Conservation (phyloP, 164 flowering plant genomes). For the Aristolochia contorta region DNA sequence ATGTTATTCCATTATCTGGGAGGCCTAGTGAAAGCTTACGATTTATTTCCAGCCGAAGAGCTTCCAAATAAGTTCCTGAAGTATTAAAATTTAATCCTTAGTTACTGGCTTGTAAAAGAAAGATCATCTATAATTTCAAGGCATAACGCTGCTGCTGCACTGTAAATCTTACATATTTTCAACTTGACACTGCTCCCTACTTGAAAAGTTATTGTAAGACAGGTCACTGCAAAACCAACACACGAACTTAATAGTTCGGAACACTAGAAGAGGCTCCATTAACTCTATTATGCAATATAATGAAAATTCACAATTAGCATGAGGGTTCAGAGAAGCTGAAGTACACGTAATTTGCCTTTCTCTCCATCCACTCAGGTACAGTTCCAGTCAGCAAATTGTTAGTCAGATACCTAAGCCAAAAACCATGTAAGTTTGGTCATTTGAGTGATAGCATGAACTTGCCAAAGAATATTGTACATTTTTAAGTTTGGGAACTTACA, state of each 20-base stretch:
- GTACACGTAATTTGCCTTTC: conserved; percentile 42
- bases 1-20: background rate
- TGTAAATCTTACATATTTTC: conserved; percentile 11
- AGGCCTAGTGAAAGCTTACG: conserved; percentile 32
- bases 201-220: conserved; percentile 70
- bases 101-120: too few relatives aligned
- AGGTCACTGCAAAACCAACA: conserved; percentile 50
- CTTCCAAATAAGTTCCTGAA: conserved; percentile 53
- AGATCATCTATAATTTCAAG: too few relatives aligned
- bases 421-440: background rate
- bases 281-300: background rate
- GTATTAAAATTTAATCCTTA: background rate
- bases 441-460: background rate
- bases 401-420: conserved; percentile 43
- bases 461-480: background rate
- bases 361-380: conserved; percentile 43
- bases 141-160: conserved; percentile 4
- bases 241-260: background rate
- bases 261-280: background rate
- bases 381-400: conserved; percentile 54
- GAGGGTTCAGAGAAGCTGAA: background rate
- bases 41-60: conserved; percentile 25
- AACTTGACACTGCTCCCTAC: conserved; percentile 35
- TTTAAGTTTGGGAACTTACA: conserved; percentile 27
- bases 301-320: background rate